Percentiles rank a stretch among this genome's conserved stretches.
These are phyloP conservation scores for Penicillium manginii DNA, from an alignment of 495 filamentous ascomycete species.

Conservation along the genomic window DNA sequence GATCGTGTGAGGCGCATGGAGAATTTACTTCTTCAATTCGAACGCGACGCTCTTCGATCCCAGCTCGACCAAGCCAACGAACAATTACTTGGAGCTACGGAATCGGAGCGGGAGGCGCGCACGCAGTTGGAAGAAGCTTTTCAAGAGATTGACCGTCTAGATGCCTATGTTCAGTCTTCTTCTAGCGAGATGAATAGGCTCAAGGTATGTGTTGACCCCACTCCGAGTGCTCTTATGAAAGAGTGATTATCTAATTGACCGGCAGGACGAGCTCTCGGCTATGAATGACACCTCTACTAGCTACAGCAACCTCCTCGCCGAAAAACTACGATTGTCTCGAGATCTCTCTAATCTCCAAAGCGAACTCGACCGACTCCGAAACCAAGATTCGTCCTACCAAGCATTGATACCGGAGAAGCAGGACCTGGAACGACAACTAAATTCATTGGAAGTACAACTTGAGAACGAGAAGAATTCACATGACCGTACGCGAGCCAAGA, in stretches of 20 bases:
- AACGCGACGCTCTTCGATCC: conserved; percentile 66
- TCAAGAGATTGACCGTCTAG: conserved; percentile 58
- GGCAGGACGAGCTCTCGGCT: conserved; percentile 69
- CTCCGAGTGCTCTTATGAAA: background rate
- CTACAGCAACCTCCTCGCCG: conserved; percentile 70
- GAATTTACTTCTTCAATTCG: conserved; percentile 68
- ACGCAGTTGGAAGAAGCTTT: conserved; percentile 59
- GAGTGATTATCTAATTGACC: background rate
- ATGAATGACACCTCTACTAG: conserved; percentile 65
- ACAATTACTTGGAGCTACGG: conserved; percentile 50
- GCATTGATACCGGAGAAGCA: conserved; percentile 73
- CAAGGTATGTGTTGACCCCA: conserved; percentile 55
- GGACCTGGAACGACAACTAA: conserved; percentile 72
- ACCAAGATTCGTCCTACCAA: conserved; percentile 69
- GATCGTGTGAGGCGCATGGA: conserved; percentile 66
- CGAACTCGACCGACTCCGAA: conserved; percentile 76
- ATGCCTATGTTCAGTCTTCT: conserved; percentile 59
- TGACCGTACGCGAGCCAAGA: conserved; percentile 61
- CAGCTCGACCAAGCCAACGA: conserved; percentile 60
- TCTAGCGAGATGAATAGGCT: conserved; percentile 66
- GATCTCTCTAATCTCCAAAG: conserved; percentile 72
- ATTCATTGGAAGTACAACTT: conserved; percentile 74
- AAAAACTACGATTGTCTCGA: conserved; percentile 73
- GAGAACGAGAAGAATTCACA: conserved; percentile 74
- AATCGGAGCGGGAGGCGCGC: conserved; percentile 57